These are phyloP conservation scores for Mitragyna speciosa DNA, from an alignment of 257 asterid species.

Conservation along the genomic window DNA sequence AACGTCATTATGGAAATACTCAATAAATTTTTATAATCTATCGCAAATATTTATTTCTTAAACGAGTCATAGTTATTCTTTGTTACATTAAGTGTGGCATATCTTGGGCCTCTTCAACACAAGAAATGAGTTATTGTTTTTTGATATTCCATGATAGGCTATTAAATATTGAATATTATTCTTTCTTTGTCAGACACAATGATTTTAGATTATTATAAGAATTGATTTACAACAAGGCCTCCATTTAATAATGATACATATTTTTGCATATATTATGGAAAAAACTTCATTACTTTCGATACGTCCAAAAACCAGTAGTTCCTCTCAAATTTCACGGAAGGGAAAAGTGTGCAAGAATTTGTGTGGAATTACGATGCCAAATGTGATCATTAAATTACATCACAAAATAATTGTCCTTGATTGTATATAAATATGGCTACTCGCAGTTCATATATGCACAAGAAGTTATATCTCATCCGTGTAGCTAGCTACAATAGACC, in stretches of 20 bases:
- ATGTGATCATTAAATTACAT: not conserved
- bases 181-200: not conserved
- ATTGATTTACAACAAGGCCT: not conserved
- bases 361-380: not conserved
- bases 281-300: not conserved
- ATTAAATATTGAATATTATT: not conserved
- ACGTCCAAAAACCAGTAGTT: not conserved
- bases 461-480: not conserved
- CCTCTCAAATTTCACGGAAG: not conserved
- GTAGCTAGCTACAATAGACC: too few species aligned
- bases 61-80: not conserved
- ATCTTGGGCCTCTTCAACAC: not conserved
- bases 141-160: not conserved
- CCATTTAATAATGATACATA: not conserved
- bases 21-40: too few species aligned
- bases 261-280: not conserved
- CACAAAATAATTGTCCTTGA: not conserved
- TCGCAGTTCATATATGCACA: not conserved
- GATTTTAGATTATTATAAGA: too few species aligned
- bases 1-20: too few species aligned
- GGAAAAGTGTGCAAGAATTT: not conserved
- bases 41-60: too few species aligned
- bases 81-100: not conserved
- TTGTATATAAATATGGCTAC: not conserved
- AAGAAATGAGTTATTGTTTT: not conserved